These are phyloP conservation scores for Triticum aestivum DNA, from an alignment of 176 grass and related monocot genomes.

Conservation along the genomic window IWGSC_CS_RefSeq_v2.1 NC_057809.1:502391717-502392216, in stretches of 20 bases:
- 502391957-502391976: conserved; percentile 29
- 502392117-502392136: neutral
- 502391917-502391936: neutral
- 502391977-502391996: neutral
- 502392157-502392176: too few species aligned
- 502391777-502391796: conserved; percentile 58
- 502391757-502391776: conserved; percentile 37
- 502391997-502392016: neutral
- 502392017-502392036: neutral
- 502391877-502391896: conserved; percentile 21
- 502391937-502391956: conserved; percentile 20
- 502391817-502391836: conserved; percentile 19
- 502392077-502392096: too few species aligned
- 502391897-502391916: conserved; percentile 42
- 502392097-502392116: too few species aligned
- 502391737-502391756: conserved; percentile 64
- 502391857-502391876: conserved; percentile 12
- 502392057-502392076: neutral
- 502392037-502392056: neutral
- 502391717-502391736: conserved; percentile 43
- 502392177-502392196: too few species aligned
- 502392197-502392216: too few species aligned
- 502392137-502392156: too few species aligned
- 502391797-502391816: conserved; percentile 22
- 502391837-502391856: neutral